A percentile compares a stretch with the other conserved stretches of the same genome.
These are phyloP conservation scores for Ensete ventricosum DNA, from an alignment of 176 grass and related monocot genomes.

Conservation along the genomic window DNA sequence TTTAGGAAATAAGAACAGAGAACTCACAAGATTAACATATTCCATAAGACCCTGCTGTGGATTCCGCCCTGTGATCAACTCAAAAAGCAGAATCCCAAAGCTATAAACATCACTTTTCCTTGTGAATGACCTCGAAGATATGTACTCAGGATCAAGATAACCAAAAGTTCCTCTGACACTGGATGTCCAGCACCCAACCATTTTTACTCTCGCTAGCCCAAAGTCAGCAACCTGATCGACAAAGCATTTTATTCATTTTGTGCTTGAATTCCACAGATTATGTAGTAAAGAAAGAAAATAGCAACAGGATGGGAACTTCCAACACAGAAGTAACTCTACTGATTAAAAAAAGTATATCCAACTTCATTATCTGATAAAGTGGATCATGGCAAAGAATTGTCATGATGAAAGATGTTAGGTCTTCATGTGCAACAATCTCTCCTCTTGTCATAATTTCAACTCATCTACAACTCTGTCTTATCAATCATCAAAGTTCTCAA, in stretches of 20 bases:
- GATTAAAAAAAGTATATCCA: too few species aligned
- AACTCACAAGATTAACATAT: conserved; percentile 86
- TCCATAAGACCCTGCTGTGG: conserved; percentile 97
- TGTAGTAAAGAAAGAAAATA: conserved; percentile 11
- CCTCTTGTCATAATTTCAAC: too few species aligned
- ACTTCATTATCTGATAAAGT: too few species aligned
- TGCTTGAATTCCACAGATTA: conserved; percentile 1
- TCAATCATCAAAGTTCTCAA: too few species aligned
- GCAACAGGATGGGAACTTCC: not conserved
- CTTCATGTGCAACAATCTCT: too few species aligned
- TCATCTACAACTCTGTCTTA: too few species aligned
- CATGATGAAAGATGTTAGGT: not conserved
- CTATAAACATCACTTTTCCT: conserved; percentile 98
- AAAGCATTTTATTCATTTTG: conserved; percentile 13
- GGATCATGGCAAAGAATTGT: too few species aligned
- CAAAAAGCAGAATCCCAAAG: conserved; percentile 81
- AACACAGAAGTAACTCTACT: too few species aligned
- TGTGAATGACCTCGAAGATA: conserved; percentile 76
- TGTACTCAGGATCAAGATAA: conserved; percentile 88
- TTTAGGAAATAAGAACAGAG: not conserved
- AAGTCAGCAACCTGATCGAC: conserved; percentile 75
- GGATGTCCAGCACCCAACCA: conserved; percentile 44
- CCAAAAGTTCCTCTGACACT: conserved; percentile 81
- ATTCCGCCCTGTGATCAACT: conserved; percentile 75
- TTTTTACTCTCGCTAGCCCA: conserved; percentile 88